These are phyloP conservation scores for Phialophora verrucosa DNA, from an alignment of 2,329 filamentous ascomycete species.

Conservation along the genomic window DNA sequence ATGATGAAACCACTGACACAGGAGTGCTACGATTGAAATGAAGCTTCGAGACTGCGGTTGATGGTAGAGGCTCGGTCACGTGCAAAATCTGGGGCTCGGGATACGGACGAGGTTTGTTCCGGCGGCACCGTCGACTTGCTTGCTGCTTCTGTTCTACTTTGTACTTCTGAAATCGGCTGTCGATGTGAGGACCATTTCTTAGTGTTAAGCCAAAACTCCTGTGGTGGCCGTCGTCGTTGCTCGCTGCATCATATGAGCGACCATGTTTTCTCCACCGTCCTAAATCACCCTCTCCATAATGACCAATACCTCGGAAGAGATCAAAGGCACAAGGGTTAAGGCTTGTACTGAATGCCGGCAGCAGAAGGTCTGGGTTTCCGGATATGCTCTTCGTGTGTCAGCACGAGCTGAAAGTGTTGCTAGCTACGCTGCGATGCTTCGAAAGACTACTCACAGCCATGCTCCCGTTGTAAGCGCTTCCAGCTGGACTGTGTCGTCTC, in stretches of 20 bases:
- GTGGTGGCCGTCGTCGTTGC: not conserved
- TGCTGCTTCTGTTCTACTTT: not conserved
- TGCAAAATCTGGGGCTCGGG: not conserved
- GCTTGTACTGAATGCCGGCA: slow-evolving; percentile 73
- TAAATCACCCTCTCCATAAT: slow-evolving; percentile 7
- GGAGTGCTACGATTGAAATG: not conserved
- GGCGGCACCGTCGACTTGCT: not conserved
- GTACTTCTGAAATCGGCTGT: not conserved
- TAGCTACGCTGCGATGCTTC: slow-evolving; percentile 30
- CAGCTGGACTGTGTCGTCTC: slow-evolving; percentile 25
- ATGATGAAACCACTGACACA: not conserved
- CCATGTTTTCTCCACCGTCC: not conserved
- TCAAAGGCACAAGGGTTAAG: slow-evolving; percentile 30
- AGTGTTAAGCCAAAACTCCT: not conserved
- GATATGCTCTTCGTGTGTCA: not conserved
- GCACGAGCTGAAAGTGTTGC: not conserved
- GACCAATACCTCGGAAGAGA: slow-evolving; percentile 10
- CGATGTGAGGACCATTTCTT: not conserved
- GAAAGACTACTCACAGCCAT: slow-evolving; percentile 25
- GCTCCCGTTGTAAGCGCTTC: slow-evolving; percentile 25
- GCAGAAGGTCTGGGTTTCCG: slow-evolving; percentile 60
- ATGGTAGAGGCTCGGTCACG: not conserved
- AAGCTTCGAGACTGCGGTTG: not conserved
- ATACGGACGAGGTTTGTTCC: not conserved
- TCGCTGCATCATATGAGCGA: not conserved